A percentile compares a stretch with the other conserved stretches of the same genome.
phyloP scores from a whole-genome alignment of 2,329 filamentous ascomycete species.

The Colletotrichum sp. region DNA sequence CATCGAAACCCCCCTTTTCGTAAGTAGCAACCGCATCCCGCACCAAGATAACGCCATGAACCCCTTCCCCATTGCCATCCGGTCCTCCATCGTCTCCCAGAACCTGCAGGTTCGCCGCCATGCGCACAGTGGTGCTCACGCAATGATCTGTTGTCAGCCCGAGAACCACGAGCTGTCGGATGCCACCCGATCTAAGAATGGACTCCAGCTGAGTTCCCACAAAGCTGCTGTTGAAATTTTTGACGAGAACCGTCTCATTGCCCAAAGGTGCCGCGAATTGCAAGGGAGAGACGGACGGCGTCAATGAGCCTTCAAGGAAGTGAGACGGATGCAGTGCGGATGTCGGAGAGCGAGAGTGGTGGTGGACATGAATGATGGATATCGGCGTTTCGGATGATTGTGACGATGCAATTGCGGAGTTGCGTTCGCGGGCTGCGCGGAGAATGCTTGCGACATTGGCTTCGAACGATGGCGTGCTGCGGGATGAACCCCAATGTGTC shows the following conservation, averaged over 20 bases:
- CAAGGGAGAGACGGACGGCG: conserved; percentile 33
- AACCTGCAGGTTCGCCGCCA: conserved; percentile 51
- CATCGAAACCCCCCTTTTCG: conserved; percentile 44
- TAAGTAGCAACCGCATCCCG: conserved; percentile 52
- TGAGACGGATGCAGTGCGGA: conserved; percentile 41
- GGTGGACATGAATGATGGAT: conserved; percentile 49
- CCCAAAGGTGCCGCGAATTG: conserved; percentile 28
- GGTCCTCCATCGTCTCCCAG: conserved; percentile 37
- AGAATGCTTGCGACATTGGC: conserved; percentile 43
- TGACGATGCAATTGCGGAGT: not conserved
- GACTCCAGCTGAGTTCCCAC: conserved; percentile 47
- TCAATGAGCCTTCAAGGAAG: conserved; percentile 28
- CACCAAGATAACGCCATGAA: conserved; percentile 38
- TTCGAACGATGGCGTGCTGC: conserved; percentile 50
- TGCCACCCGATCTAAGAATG: conserved; percentile 33
- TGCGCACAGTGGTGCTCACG: conserved; percentile 50
- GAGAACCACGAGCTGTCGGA: conserved; percentile 43
- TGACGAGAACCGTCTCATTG: conserved; percentile 44
- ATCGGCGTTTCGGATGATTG: conserved; percentile 11
- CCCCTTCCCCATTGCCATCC: conserved; percentile 31
- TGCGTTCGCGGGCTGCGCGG: conserved; percentile 25
- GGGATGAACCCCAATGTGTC: conserved; percentile 41
- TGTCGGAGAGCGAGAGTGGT: conserved; percentile 39
- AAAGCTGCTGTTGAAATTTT: conserved; percentile 51
- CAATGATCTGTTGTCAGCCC: conserved; percentile 55